Conservation (phyloP, 805 yeast genomes). For the Saccharomycopsis babjevae region DNA sequence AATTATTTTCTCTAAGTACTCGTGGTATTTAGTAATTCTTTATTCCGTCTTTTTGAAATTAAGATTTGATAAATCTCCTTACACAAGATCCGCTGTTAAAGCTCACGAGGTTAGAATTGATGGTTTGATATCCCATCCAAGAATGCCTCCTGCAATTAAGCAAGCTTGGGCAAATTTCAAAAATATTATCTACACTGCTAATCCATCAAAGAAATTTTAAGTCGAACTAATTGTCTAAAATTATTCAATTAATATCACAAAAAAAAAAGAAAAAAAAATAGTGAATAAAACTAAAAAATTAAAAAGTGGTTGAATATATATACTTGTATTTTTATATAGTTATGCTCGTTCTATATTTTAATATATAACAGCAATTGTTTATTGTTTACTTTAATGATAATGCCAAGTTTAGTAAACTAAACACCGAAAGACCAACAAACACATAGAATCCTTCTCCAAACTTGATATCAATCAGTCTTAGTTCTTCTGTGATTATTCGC, state of each 20-base stretch:
- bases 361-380: neutral
- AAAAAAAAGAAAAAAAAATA: neutral
- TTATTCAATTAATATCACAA: neutral
- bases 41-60: constrained; percentile 61
- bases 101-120: constrained; percentile 58
- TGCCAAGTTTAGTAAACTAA: neutral
- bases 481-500: neutral
- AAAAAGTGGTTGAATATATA: neutral
- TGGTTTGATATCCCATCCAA: constrained; percentile 42
- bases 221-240: neutral
- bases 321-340: neutral
- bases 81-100: constrained; percentile 60
- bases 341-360: neutral
- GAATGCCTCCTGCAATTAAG: constrained; percentile 42
- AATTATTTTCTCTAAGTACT: constrained; percentile 48
- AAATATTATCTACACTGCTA: neutral
- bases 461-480: neutral
- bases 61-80: constrained; percentile 66
- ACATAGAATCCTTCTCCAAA: constrained; percentile 8
- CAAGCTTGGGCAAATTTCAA: constrained; percentile 42
- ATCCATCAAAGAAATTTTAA: neutral
- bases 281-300: neutral
- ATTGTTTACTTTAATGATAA: neutral
- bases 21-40: constrained; percentile 46
- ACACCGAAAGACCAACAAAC: neutral